A percentile compares a stretch with the other conserved stretches of the same genome.
These are phyloP conservation scores for Ophiostoma himal-ulmi DNA, from an alignment of 2,329 filamentous ascomycete species.

Conservation along the genomic window DNA sequence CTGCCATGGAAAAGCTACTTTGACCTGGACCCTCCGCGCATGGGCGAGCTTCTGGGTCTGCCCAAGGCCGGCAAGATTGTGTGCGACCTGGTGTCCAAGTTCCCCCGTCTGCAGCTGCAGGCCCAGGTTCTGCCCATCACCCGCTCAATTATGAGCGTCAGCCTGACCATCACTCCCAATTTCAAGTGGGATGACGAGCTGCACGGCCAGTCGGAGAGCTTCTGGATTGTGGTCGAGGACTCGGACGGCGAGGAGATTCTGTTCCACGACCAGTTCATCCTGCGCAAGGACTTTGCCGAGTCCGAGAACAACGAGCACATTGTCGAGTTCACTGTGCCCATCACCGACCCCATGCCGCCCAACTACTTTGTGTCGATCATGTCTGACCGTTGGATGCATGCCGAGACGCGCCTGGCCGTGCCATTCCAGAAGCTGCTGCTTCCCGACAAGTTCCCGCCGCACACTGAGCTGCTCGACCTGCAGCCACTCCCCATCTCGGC, in stretches of 20 bases:
- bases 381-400: slow-evolving; percentile 97
- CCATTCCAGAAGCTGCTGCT: slow-evolving; percentile 93
- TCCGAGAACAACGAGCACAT: slow-evolving; percentile 87
- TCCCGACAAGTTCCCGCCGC: slow-evolving; percentile 90
- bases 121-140: slow-evolving; percentile 94
- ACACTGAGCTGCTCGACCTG: slow-evolving; percentile 85
- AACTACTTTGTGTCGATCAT: slow-evolving; percentile 97
- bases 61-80: slow-evolving; percentile 78
- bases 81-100: slow-evolving; percentile 82
- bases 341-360: slow-evolving; percentile 95
- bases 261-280: slow-evolving; percentile 88
- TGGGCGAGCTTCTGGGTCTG: slow-evolving; percentile 90
- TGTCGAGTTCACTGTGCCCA: slow-evolving; percentile 92
- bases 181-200: slow-evolving; percentile 92
- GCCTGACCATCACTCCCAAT: slow-evolving; percentile 85
- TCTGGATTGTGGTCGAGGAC: slow-evolving; percentile 97
- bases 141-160: slow-evolving; percentile 82
- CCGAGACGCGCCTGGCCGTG: slow-evolving; percentile 86
- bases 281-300: slow-evolving; percentile 81
- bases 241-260: slow-evolving; percentile 95
- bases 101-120: slow-evolving; percentile 86
- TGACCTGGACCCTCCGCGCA: slow-evolving; percentile 89
- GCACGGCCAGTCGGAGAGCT: slow-evolving; percentile 82
- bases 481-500: slow-evolving; percentile 84
- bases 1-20: slow-evolving; percentile 93